These are phyloP conservation scores for Talinum fruticosum DNA, from an alignment of 148 eudicot species.

Conservation along the genomic window DNA sequence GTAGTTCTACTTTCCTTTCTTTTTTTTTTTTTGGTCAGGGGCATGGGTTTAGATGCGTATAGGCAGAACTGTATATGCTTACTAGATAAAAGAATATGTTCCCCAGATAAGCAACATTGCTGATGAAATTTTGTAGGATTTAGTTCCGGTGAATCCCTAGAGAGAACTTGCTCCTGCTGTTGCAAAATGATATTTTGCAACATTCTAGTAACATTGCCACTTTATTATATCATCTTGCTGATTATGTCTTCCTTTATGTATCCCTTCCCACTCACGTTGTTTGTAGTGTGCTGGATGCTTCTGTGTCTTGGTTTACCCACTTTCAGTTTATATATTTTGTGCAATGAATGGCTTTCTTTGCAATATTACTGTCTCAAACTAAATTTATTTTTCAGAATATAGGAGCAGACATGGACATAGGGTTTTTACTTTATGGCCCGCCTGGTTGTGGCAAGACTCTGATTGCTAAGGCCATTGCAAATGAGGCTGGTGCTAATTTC, in stretches of 20 bases:
- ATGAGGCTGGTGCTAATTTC: slow-evolving; percentile 87
- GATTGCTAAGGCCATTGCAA: slow-evolving; percentile 94
- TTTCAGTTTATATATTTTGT: not conserved
- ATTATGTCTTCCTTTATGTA: not conserved
- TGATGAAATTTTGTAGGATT: too few relatives aligned
- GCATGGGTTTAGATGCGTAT: not conserved
- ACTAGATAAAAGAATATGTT: too few relatives aligned
- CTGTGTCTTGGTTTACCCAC: not conserved
- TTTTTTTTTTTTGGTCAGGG: too few relatives aligned
- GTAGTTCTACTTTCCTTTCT: not conserved
- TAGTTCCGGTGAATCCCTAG: too few relatives aligned
- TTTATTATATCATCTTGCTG: not conserved
- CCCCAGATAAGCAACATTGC: too few relatives aligned
- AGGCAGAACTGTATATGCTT: too few relatives aligned
- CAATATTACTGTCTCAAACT: slow-evolving; percentile 1
- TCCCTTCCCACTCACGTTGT: not conserved
- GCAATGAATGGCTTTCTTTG: not conserved
- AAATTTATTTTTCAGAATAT: slow-evolving; percentile 35
- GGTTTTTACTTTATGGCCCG: slow-evolving; percentile 89
- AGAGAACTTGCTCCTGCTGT: too few relatives aligned
- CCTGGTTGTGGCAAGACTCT: slow-evolving; percentile 96
- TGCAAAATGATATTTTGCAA: too few relatives aligned
- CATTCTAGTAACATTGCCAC: not conserved
- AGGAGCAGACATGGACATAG: slow-evolving; percentile 66
- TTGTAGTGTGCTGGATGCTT: not conserved